Conservation (phyloP, 208 protist genomes). For the Zelonia costaricensis region DNA sequence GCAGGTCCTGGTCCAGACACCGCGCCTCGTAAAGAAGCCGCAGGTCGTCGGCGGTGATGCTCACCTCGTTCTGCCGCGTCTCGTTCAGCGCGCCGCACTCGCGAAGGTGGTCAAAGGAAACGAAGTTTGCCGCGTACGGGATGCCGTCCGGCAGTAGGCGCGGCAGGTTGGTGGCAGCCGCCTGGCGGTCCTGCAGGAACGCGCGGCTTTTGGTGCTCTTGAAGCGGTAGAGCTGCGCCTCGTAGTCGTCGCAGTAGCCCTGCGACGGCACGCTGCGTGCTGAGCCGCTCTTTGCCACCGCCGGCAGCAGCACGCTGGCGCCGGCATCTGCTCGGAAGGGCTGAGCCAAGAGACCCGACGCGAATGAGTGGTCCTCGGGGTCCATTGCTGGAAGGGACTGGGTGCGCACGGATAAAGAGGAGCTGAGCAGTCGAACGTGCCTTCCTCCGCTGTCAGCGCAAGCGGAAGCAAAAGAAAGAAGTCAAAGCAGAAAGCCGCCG, state of each 20-base stretch:
- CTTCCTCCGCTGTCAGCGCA: too few relatives aligned
- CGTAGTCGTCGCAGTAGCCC: constrained; percentile 19
- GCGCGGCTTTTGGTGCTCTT: constrained; percentile 59
- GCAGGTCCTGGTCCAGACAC: constrained; percentile 85
- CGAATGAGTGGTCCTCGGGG: neutral
- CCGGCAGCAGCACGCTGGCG: neutral
- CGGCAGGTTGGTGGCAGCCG: constrained; percentile 49
- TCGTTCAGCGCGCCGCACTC: constrained; percentile 51
- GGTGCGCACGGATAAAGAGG: too few relatives aligned
- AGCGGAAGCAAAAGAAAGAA: too few relatives aligned
- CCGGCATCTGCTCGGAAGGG: neutral
- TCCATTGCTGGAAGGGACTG: too few relatives aligned
- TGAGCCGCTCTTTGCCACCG: neutral
- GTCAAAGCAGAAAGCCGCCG: too few relatives aligned
- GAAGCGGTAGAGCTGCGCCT: constrained; percentile 63
- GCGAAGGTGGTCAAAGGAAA: constrained; percentile 84
- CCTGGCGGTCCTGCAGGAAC: constrained; percentile 70
- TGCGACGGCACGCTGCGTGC: neutral
- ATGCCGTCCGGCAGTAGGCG: constrained; percentile 81
- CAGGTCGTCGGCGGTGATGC: constrained; percentile 77
- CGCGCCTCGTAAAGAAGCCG: constrained; percentile 83
- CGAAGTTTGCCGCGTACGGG: constrained; percentile 84
- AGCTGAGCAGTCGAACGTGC: too few relatives aligned
- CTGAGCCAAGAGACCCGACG: neutral
- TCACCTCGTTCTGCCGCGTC: constrained; percentile 58